Percentiles rank a stretch among this genome's conserved stretches.
These are phyloP conservation scores for Globisporangium solare DNA, from an alignment of 352 stramenopile species.

Conservation along the genomic window DNA sequence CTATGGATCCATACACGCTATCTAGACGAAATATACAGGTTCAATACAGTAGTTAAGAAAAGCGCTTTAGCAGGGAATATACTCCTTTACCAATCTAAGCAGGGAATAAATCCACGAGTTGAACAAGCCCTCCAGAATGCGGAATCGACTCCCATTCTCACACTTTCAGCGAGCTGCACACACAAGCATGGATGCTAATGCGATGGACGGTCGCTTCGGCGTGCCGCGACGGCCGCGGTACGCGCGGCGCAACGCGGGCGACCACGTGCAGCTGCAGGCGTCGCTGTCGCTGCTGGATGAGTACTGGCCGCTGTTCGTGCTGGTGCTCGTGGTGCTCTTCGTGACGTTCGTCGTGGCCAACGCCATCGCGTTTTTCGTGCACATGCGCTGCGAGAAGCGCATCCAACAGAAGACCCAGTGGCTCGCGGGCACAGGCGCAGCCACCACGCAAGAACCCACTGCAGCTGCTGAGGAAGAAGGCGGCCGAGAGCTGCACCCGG, in stretches of 20 bases:
- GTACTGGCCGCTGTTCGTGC: conserved; percentile 20
- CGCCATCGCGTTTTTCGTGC: conserved; percentile 54
- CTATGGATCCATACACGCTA: too few relatives aligned
- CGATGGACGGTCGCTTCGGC: not conserved
- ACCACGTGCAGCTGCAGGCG: not conserved
- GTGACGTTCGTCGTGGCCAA: conserved; percentile 56
- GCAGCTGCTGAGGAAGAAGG: conserved; percentile 5
- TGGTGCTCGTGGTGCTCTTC: conserved; percentile 29
- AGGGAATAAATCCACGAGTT: too few relatives aligned
- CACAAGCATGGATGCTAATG: too few relatives aligned
- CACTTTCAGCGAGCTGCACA: too few relatives aligned
- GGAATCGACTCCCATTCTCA: too few relatives aligned
- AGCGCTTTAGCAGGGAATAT: too few relatives aligned
- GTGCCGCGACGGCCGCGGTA: not conserved
- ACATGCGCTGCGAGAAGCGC: conserved; percentile 54
- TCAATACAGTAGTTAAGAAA: too few relatives aligned
- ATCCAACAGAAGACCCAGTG: conserved; percentile 54
- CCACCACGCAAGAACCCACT: not conserved
- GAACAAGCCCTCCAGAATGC: too few relatives aligned
- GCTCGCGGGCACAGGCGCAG: conserved; percentile 17
- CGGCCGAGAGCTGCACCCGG: conserved; percentile 1
- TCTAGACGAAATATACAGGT: too few relatives aligned
- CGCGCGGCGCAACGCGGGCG: not conserved
- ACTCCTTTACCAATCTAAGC: too few relatives aligned
- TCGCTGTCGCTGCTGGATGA: conserved; percentile 14